Evolutionary conservation across 371 early-diverging fungal genomes (phyloP).

Genomic region (Basidiobolus heterosporus): DNA sequence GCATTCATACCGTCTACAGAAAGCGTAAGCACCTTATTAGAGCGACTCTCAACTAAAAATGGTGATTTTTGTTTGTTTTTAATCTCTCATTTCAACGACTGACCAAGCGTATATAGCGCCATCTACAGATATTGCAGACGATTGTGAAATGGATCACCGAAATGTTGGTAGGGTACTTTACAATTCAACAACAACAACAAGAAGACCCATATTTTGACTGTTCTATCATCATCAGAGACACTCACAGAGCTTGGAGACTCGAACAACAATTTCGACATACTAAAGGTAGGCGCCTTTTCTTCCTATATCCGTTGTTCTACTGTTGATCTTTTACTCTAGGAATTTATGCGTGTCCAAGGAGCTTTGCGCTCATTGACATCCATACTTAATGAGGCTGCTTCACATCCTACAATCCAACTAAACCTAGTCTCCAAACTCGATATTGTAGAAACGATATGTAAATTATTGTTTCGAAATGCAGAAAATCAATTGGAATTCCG

Average conservation of each 20-base stretch:
- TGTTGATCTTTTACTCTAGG: conserved; percentile 4
- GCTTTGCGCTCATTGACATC: conserved; percentile 15
- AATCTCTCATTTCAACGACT: no score
- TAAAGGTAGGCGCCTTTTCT: not conserved
- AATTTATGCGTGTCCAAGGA: conserved; percentile 17
- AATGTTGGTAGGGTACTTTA: no score
- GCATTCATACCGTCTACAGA: no score
- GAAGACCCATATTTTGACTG: no score
- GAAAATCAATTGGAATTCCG: conserved; percentile 15
- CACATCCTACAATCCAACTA: conserved; percentile 3
- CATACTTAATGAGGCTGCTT: conserved; percentile 9
- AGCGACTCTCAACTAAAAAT: no score
- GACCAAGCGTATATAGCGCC: no score
- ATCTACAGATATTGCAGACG: no score
- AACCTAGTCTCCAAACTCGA: conserved; percentile 13
- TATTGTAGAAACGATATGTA: conserved; percentile 19
- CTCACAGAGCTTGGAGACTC: not conserved
- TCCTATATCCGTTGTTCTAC: not conserved
- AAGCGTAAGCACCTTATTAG: no score
- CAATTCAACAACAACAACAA: no score
- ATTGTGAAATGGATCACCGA: no score
- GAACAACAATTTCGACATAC: conserved; percentile 1
- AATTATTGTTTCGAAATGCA: conserved; percentile 16
- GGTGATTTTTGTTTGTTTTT: no score
- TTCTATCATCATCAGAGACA: not conserved